phyloP scores from a whole-genome alignment of 345 rosid species.

The Conringia planisiliqua region DNA sequence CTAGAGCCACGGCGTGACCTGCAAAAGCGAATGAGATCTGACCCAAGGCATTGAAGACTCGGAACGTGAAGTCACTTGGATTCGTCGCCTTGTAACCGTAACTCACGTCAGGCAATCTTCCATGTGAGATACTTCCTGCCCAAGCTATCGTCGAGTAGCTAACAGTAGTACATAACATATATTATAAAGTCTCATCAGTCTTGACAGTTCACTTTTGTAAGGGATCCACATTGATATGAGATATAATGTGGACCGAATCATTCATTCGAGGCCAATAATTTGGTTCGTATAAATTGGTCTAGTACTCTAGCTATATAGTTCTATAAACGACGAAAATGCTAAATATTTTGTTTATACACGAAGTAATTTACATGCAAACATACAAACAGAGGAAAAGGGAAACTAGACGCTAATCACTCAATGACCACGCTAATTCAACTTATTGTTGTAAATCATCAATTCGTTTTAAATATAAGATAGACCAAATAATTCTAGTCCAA shows the following conservation, averaged over 20 bases:
- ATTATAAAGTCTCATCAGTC: neutral
- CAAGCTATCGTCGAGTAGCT: slow-evolving; percentile 96
- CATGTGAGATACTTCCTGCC: slow-evolving; percentile 69
- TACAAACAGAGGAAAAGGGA: too few species aligned
- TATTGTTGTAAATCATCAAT: too few species aligned
- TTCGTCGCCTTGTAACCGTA: slow-evolving; percentile 54
- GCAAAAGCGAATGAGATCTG: slow-evolving; percentile 88
- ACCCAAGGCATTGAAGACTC: slow-evolving; percentile 80
- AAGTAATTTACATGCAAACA: too few species aligned
- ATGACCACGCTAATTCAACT: too few species aligned
- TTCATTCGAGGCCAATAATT: neutral
- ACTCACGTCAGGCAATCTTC: slow-evolving; percentile 56
- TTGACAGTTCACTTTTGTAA: neutral
- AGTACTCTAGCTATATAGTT: neutral
- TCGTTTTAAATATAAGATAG: too few species aligned
- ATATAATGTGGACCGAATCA: neutral
- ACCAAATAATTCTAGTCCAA: too few species aligned
- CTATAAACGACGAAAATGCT: neutral
- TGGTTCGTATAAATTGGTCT: neutral
- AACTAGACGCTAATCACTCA: too few species aligned
- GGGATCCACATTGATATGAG: neutral
- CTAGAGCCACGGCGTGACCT: slow-evolving; percentile 88
- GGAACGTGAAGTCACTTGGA: slow-evolving; percentile 53
- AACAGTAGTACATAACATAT: slow-evolving; percentile 16
- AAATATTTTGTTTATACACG: too few species aligned